Evolutionary conservation across 345 rosid genomes (phyloP), one percentile per base, ranked within the genome.

Genomic region (Ricinus communis): DNA sequence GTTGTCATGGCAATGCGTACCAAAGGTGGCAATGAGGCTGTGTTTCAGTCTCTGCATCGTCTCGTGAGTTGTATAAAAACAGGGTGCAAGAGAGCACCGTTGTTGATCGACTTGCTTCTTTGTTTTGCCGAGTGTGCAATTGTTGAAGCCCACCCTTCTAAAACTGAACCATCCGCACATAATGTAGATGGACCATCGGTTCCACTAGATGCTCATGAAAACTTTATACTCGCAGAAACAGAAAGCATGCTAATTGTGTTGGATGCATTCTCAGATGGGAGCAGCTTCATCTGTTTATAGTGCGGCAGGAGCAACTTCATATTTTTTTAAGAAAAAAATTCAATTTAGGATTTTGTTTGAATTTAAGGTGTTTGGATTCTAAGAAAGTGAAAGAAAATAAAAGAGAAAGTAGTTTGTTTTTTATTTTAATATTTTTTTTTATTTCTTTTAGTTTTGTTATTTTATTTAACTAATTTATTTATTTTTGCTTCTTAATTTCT

Each of bases 181-280:
- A 43, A 70, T 61, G 50, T 46, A 47, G 77, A 62, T n/a, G 65
- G 63, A 5, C 74, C 65, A 61, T 73, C 79, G 11, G 62, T 74
- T 27, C 57, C 74, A 36, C 38, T 76, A 1, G 89, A 85, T 74
- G 74, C 81, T 59, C 83, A 74, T 21, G 92, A 79, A 49, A 71
- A 75, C 80, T 96, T 97, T 55, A 93, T 93, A 58, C 85, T 96
- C 14, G 89, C 91, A 0, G 93, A 96, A 77, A 82, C 86, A 25
- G 96, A 97, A 51, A 85, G 96, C 79, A 81, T 50, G 53, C 99
- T 90, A 74, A 74, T 96, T 53, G 88, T 89, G 79, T 80, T 89
- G 73, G 99, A 93, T 52, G 98, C 98, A 27, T 93, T 84, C 82
- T 84, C 95, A 0, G 98, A 93, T 38, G 98, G 97, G 75, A 96